Conservation (phyloP, 2,329 filamentous ascomycete genomes). For the Hypocrella siamensis region DNA sequence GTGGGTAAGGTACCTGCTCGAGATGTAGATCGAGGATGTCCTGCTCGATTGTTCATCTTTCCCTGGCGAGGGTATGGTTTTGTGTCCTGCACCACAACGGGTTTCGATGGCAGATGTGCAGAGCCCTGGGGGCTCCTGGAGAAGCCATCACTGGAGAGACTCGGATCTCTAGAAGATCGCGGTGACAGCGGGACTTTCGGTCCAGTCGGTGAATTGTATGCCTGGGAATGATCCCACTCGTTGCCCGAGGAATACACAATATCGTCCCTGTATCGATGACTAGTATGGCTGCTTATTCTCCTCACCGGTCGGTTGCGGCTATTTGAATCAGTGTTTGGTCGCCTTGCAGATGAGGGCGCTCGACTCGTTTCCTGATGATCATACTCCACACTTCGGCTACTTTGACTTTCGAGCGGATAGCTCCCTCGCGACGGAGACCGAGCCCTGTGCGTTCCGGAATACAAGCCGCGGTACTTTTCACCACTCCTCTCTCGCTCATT, state of each 20-base stretch:
- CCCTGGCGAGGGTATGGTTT: slow-evolving; percentile 7
- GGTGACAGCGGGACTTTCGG: slow-evolving; percentile 8
- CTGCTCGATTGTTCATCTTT: slow-evolving; percentile 5
- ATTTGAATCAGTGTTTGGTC: slow-evolving; percentile 12
- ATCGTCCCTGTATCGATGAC: slow-evolving; percentile 11
- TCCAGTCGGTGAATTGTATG: slow-evolving; percentile 10
- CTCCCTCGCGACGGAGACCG: slow-evolving; percentile 16
- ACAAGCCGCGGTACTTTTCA: slow-evolving; percentile 15
- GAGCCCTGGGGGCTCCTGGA: slow-evolving; percentile 13
- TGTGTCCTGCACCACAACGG: slow-evolving; percentile 19
- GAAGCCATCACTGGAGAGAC: slow-evolving; percentile 23
- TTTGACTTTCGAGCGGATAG: slow-evolving; percentile 10
- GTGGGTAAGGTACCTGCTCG: slow-evolving; percentile 18
- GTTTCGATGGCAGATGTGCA: slow-evolving; percentile 16
- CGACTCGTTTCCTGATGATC: slow-evolving; percentile 10
- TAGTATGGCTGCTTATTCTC: slow-evolving; percentile 17
- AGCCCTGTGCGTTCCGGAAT: slow-evolving; percentile 16
- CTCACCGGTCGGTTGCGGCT: slow-evolving; percentile 11
- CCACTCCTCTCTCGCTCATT: slow-evolving; percentile 25
- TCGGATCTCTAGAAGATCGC: slow-evolving; percentile 12
- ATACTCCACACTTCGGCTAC: slow-evolving; percentile 12
- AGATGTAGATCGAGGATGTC: slow-evolving; percentile 16
- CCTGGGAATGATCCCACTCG: slow-evolving; percentile 16
- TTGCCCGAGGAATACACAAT: slow-evolving; percentile 7
- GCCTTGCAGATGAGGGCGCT: slow-evolving; percentile 13